phyloP scores from a whole-genome alignment of 2,329 filamentous ascomycete species.

The Fusarium chlamydosporum region DNA sequence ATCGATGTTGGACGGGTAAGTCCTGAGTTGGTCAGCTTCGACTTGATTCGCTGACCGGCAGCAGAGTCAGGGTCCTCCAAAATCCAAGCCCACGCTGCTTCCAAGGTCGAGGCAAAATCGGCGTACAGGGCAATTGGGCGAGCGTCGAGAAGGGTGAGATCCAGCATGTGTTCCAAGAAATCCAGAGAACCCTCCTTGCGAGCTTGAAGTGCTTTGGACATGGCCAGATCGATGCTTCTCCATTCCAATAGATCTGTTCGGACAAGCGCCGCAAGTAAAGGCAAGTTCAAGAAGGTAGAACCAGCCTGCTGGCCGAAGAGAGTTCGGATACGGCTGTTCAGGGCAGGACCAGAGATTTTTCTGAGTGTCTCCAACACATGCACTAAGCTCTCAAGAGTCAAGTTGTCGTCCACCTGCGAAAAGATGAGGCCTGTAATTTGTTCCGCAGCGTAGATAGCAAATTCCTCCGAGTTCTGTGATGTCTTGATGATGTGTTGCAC shows the following conservation, averaged over 20 bases:
- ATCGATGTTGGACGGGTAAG: slow-evolving; percentile 58
- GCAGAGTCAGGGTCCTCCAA: slow-evolving; percentile 76
- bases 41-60: slow-evolving; percentile 78
- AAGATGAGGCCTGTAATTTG: slow-evolving; percentile 72
- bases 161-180: slow-evolving; percentile 84
- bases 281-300: slow-evolving; percentile 68
- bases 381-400: slow-evolving; percentile 73
- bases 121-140: slow-evolving; percentile 83
- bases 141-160: slow-evolving; percentile 83
- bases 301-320: slow-evolving; percentile 71
- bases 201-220: slow-evolving; percentile 79
- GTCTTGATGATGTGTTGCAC: slow-evolving; percentile 74
- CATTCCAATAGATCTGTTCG: slow-evolving; percentile 74
- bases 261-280: slow-evolving; percentile 70
- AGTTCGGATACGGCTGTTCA: slow-evolving; percentile 69
- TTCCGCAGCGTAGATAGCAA: slow-evolving; percentile 71
- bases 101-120: slow-evolving; percentile 87
- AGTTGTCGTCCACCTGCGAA: slow-evolving; percentile 66
- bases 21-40: slow-evolving; percentile 65
- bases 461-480: slow-evolving; percentile 72
- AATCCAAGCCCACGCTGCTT: slow-evolving; percentile 86
- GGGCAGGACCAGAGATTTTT: slow-evolving; percentile 69
- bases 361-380: slow-evolving; percentile 73
- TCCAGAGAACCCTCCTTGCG: slow-evolving; percentile 80
- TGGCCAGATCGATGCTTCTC: slow-evolving; percentile 76